Evolutionary conservation across 345 rosid genomes (phyloP).

Genomic region (Populus tremula): DNA sequence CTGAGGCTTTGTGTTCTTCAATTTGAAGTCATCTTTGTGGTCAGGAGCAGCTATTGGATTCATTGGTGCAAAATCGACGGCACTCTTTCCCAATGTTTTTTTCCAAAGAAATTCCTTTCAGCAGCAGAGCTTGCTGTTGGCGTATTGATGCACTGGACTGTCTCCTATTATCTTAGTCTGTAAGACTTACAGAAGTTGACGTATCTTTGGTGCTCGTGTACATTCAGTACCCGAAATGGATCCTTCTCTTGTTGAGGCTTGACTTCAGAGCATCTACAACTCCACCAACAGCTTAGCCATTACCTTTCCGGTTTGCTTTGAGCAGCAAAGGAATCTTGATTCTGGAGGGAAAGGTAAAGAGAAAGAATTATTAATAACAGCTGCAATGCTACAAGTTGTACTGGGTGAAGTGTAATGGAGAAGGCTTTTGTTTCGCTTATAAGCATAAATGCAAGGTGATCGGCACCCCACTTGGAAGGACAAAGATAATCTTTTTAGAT

Average conservation of each 20-base stretch:
- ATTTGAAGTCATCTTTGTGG: slow-evolving; percentile 70
- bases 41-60: slow-evolving; percentile 45
- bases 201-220: not conserved
- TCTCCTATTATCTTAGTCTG: not conserved
- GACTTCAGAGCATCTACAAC: slow-evolving; percentile 23
- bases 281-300: slow-evolving; percentile 20
- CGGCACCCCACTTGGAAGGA: slow-evolving; percentile 25
- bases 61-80: slow-evolving; percentile 32
- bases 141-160: not conserved
- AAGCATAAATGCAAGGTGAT: slow-evolving; percentile 12
- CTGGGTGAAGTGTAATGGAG: not conserved
- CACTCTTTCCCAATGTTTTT: not conserved
- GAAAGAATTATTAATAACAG: slow-evolving; percentile 1
- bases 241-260: slow-evolving; percentile 1
- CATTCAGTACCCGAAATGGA: not conserved
- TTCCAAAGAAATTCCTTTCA: slow-evolving; percentile 3
- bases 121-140: not conserved
- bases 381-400: not conserved
- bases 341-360: slow-evolving; percentile 3
- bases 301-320: slow-evolving; percentile 20
- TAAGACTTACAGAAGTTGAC: not conserved
- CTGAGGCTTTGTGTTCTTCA: slow-evolving; percentile 85
- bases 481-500: slow-evolving; percentile 23
- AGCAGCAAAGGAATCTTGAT: slow-evolving; percentile 17
- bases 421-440: slow-evolving; percentile 1